Conservation (phyloP, 2,329 filamentous ascomycete species). For the Pseudogymnoascus sp. region DNA sequence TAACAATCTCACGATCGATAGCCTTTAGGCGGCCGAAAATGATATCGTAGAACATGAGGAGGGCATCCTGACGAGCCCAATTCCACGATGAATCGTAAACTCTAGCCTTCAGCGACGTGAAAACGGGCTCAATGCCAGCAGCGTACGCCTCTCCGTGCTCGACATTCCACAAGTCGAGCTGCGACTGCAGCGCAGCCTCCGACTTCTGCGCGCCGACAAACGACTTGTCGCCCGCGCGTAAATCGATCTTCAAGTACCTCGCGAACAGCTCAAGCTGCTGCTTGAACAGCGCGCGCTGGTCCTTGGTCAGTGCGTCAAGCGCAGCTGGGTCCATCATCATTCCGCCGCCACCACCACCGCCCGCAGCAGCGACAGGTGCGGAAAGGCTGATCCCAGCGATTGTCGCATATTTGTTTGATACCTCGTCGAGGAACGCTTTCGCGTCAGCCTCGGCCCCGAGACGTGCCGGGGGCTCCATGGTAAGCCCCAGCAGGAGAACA, state of each 20-base stretch:
- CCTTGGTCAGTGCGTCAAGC: slow-evolving; percentile 92
- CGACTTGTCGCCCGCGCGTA: slow-evolving; percentile 93
- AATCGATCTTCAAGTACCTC: slow-evolving; percentile 92
- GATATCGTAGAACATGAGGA: slow-evolving; percentile 98
- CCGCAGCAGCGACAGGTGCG: slow-evolving; percentile 64
- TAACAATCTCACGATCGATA: slow-evolving; percentile 95
- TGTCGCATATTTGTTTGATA: slow-evolving; percentile 80
- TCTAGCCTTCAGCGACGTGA: slow-evolving; percentile 87
- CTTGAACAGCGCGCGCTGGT: slow-evolving; percentile 93
- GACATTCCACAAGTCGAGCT: slow-evolving; percentile 87
- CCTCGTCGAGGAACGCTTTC: slow-evolving; percentile 83
- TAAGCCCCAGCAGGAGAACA: slow-evolving; percentile 77
- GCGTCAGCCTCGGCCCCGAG: slow-evolving; percentile 84
- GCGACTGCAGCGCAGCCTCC: slow-evolving; percentile 78
- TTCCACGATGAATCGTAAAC: slow-evolving; percentile 99
- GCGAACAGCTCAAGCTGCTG: slow-evolving; percentile 94
- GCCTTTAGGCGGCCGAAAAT: slow-evolving; percentile 92
- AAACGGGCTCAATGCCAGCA: slow-evolving; percentile 85
- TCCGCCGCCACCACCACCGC: slow-evolving; percentile 61
- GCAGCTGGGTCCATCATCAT: slow-evolving; percentile 99
- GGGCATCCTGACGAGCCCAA: slow-evolving; percentile 93
- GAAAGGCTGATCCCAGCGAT: slow-evolving; percentile 77
- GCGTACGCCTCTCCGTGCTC: slow-evolving; percentile 98
- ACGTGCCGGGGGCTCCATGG: slow-evolving; percentile 83
- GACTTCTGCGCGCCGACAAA: slow-evolving; percentile 78